Evolutionary conservation across 1,139 yeast species (phyloP), one percentile per base, ranked within the genome.

Genomic region (Hanseniaspora uvarum): DNA sequence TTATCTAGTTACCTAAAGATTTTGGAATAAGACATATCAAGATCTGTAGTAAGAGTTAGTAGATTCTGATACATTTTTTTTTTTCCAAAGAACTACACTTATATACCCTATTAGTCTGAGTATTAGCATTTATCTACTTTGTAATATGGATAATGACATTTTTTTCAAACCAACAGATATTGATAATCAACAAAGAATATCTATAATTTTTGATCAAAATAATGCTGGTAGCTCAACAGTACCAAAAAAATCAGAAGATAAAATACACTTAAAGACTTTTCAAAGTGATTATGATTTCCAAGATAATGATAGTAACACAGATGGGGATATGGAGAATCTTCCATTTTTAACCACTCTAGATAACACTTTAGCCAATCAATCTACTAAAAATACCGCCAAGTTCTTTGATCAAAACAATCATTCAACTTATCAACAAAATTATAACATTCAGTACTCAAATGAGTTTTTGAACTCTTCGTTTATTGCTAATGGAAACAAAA

Each of bases 131-230:
- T 12, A 28, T 28, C 31, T 28, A 3, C 11, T 24, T 8, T 40
- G 11, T 16, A 40, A 40, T 26, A 40, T 40, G 44, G n/a, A 40
- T 40, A 40, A 40, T 40, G 45, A 40, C 31, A 40, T 24, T 7
- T 40, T 40, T 26, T n/a, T 40, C n/a, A 40, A 28, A 18, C 31
- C 45, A 8, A 7, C 31, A 11, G 45, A 40, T 2, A 26, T 40
- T 18, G 23, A 40, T 26, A 8, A 16, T 14, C 23, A 40, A 26
- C 45, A 40, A 24, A 40, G 33, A 28, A 19, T 40, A 12, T 40
- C 45, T 40, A 5, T 40, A 18, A n/a, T 40, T 10, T 40, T 40
- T 40, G 34, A n/a, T 16, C 21, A 28, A 33, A 26, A n/a, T 12
- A 26, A 26, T 18, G 16, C 14, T 8, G 33, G 6, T 8, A 16